Base-by-base conservation (phyloP, 768 basidiomycete species). In the Podaxis pistillaris region DNA sequence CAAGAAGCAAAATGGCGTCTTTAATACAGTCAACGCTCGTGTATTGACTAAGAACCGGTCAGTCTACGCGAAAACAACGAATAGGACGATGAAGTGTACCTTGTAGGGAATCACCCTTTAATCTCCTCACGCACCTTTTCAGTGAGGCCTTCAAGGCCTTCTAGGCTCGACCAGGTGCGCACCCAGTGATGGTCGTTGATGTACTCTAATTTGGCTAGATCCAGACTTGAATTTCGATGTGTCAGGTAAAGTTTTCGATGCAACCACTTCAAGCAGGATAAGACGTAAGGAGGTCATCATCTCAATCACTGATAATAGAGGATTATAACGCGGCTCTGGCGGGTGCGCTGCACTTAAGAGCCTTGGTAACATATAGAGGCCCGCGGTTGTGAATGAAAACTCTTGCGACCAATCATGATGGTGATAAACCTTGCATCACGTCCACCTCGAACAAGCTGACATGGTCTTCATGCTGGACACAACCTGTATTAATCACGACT, bases 101-200 rank as follows among this genome's bases (percentile, higher is more conserved):
- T 33, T 33, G 33, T 33, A 1, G 33, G 33, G 33, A 9, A 33
- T 33, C 33, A 9, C 33, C 9, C 76, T 57, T 82, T 84, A n/a
- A 91, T 72, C 36, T 79, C 69, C 11, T 76, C 75, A 46, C 82
- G 83, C 11, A 85, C 82, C 58, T 86, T 78, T 49, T 76, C 72
- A 2, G 88, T 85, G 3, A 93, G 77, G 0, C 73, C 68, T n/a
- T 75, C 68, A 24, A 89, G 77, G 1, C 84, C 26, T 13, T 81
- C 74, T 1, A 81, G 74, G 5, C 77, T 77, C 13, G 82, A 76
- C 69, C 86, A 82, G 60, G 76, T 78, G 17, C 77, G 77, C 75
- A 86, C 80, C 15, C 98, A 74, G 68, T 96, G 91, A 51, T 90
- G 87, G 69, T 94, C 94, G 72, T 98, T 98, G 59, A 98, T 76